These are phyloP conservation scores for Dictyostelium firmibasis DNA, from an alignment of 78 protist species.

Conservation along the genomic window DNA sequence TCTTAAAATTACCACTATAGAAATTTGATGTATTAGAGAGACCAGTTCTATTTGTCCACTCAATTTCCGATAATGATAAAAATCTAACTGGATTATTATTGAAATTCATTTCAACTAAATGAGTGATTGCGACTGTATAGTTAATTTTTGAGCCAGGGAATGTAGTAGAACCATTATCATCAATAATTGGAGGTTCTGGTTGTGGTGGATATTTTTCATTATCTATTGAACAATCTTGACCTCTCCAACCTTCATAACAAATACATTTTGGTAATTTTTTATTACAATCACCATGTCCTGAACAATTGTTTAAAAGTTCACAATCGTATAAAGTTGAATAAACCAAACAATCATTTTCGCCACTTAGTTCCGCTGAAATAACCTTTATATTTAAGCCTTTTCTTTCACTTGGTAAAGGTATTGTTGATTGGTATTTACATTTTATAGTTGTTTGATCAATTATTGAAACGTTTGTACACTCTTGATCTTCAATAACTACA, in stretches of 20 bases:
- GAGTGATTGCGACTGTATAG: neutral
- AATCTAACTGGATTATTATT: neutral
- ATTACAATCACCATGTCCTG: slow-evolving; percentile 11
- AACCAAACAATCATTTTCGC: neutral
- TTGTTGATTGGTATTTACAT: neutral
- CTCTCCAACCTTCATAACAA: neutral
- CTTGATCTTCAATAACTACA: neutral
- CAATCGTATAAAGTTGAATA: neutral
- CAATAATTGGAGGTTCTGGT: slow-evolving; percentile 2
- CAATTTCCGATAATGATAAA: neutral
- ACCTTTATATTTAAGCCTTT: neutral
- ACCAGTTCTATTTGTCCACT: neutral
- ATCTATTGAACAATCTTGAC: slow-evolving; percentile 2
- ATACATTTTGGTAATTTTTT: neutral
- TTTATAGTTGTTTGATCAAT: neutral
- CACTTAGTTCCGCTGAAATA: neutral
- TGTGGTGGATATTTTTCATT: neutral
- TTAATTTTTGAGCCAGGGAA: neutral
- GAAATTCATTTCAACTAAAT: neutral
- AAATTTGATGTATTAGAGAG: neutral
- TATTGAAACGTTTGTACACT: neutral
- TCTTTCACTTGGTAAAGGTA: neutral
- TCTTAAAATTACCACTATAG: slow-evolving; percentile 2
- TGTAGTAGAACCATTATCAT: slow-evolving; percentile 13
- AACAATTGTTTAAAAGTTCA: neutral